Conservation (phyloP, 768 basidiomycete genomes). For the Lentinula aciculospora region DNA sequence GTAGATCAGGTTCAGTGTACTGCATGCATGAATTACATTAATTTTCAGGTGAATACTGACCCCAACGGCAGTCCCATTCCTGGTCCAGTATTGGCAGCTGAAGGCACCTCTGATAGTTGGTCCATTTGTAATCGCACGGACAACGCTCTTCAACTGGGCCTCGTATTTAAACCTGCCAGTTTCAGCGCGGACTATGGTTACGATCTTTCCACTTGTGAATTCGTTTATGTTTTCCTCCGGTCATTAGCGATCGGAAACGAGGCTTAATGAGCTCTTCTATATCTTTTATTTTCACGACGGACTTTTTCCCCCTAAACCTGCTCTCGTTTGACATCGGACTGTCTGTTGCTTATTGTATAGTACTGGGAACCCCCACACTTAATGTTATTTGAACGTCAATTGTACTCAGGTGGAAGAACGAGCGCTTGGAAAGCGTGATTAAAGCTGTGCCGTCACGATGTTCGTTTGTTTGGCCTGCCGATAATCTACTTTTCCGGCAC, state of each 20-base stretch:
- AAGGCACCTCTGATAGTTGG: not conserved
- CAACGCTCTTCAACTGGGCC: not conserved
- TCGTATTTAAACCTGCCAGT: not conserved
- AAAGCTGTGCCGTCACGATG: not conserved
- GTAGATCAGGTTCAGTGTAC: no score
- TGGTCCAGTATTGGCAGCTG: not conserved
- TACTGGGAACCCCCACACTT: not conserved
- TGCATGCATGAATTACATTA: not conserved
- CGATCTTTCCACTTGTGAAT: not conserved
- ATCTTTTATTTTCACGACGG: not conserved
- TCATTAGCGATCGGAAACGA: not conserved
- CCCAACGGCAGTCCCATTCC: not conserved
- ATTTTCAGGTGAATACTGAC: not conserved
- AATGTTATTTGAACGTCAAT: not conserved
- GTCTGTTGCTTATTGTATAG: not conserved
- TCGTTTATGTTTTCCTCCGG: not conserved
- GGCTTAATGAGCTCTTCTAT: not conserved
- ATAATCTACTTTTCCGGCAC: not conserved
- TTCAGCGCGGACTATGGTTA: not conserved
- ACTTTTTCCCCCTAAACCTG: not conserved
- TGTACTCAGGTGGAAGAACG: not conserved
- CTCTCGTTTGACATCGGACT: not conserved
- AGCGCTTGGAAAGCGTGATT: not conserved
- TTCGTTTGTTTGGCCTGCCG: not conserved
- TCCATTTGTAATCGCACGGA: not conserved